A percentile compares a stretch with the other conserved stretches of the same genome.
phyloP scores from a whole-genome alignment of 1,284 basidiomycete genomes.

The Boletus semigastroideus region DNA sequence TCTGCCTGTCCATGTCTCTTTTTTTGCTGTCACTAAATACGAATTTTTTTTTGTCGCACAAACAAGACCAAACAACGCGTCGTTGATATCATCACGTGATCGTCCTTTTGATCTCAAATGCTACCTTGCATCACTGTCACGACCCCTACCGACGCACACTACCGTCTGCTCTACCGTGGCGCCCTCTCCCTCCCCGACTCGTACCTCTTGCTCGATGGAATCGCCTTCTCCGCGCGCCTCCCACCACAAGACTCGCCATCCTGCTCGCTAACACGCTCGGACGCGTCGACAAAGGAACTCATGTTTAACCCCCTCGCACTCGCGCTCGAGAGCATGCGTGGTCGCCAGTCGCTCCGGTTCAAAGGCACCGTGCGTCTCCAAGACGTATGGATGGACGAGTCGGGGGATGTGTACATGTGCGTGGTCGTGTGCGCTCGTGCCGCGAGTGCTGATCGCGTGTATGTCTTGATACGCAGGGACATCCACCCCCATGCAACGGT shows the following conservation, averaged over 20 bases:
- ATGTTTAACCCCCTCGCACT: slow-evolving; percentile 69
- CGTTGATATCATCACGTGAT: slow-evolving; percentile 16
- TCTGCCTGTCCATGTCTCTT: slow-evolving; percentile 8
- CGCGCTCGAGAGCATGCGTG: slow-evolving; percentile 77
- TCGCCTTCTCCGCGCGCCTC: slow-evolving; percentile 57
- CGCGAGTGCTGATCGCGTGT: not conserved
- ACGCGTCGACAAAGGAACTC: slow-evolving; percentile 38
- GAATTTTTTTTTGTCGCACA: not conserved
- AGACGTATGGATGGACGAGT: slow-evolving; percentile 60
- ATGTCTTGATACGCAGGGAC: slow-evolving; percentile 44
- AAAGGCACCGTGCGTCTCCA: slow-evolving; percentile 51
- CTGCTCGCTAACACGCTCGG: slow-evolving; percentile 15
- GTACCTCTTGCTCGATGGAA: slow-evolving; percentile 65
- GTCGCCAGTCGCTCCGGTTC: slow-evolving; percentile 62
- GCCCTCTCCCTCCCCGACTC: slow-evolving; percentile 75
- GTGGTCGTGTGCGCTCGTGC: slow-evolving; percentile 25
- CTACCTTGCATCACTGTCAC: slow-evolving; percentile 15
- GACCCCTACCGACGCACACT: slow-evolving; percentile 8
- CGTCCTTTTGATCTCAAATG: not conserved
- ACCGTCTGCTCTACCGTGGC: slow-evolving; percentile 71
- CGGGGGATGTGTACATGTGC: slow-evolving; percentile 61
- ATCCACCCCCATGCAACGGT: slow-evolving; percentile 66
- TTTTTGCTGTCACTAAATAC: not conserved
- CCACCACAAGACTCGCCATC: slow-evolving; percentile 39
- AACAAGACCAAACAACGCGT: slow-evolving; percentile 23